Conservation (phyloP, 306 rosid genomes). For the Senna tora region DNA sequence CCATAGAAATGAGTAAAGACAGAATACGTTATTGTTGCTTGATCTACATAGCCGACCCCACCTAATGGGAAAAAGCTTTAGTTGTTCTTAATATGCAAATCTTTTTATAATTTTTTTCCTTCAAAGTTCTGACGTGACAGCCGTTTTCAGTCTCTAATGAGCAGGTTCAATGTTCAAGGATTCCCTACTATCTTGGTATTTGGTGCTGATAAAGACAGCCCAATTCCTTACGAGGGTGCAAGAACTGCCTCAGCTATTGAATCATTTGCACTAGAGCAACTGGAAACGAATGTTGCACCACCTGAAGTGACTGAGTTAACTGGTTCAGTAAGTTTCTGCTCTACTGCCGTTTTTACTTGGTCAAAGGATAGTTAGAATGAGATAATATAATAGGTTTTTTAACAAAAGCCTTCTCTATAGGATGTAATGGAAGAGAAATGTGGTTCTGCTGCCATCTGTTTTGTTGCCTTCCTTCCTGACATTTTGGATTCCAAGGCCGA, state of each 20-base stretch:
- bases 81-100: neutral
- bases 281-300: constrained; percentile 84
- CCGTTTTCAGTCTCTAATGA: constrained; percentile 83
- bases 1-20: no score
- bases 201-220: constrained; percentile 94
- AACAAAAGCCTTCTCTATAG: constrained; percentile 44
- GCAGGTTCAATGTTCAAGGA: constrained; percentile 96
- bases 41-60: no score
- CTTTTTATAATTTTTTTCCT: neutral
- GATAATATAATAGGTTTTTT: constrained; percentile 20
- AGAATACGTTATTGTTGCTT: no score
- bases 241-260: constrained; percentile 86
- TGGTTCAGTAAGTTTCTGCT: constrained; percentile 60
- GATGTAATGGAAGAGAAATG: constrained; percentile 92
- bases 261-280: constrained; percentile 85
- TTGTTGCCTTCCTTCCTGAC: constrained; percentile 94
- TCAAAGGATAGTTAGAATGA: constrained; percentile 4
- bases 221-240: constrained; percentile 88
- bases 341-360: constrained; percentile 22
- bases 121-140: constrained; percentile 46
- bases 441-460: constrained; percentile 93
- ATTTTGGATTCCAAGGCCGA: constrained; percentile 97
- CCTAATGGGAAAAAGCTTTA: no score
- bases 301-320: constrained; percentile 93
- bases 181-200: constrained; percentile 95